A percentile compares a stretch with the other conserved stretches of the same genome.
These are phyloP conservation scores for Penicillium paneum DNA, from an alignment of 2,329 filamentous ascomycete genomes.

Conservation along the genomic window DNA sequence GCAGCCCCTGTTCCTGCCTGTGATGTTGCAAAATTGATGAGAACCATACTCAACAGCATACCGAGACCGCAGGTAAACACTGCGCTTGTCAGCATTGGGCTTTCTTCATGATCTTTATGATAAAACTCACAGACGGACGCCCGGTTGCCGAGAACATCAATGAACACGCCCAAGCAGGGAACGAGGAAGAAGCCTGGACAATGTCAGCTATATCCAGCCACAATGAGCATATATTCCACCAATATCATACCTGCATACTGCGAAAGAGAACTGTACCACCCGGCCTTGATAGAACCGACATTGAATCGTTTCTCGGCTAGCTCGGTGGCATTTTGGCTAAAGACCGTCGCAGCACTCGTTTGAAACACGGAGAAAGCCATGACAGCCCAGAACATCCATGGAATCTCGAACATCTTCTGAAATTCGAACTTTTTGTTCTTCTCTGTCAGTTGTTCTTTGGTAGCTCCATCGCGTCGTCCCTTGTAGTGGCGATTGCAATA, in stretches of 20 bases:
- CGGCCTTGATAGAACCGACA: constrained; percentile 53
- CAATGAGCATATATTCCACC: background rate
- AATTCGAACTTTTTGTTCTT: constrained; percentile 58
- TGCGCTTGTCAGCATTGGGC: constrained; percentile 25
- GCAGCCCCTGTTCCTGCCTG: constrained; percentile 55
- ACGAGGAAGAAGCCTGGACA: constrained; percentile 54
- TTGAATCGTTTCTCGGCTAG: constrained; percentile 59
- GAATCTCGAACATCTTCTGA: constrained; percentile 54
- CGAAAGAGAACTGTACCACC: constrained; percentile 58
- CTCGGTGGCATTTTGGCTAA: constrained; percentile 59
- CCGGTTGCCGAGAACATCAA: constrained; percentile 56
- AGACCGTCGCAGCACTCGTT: constrained; percentile 55
- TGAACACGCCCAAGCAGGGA: constrained; percentile 54
- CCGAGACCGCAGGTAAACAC: constrained; percentile 47
- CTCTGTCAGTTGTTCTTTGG: constrained; percentile 58
- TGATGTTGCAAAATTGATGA: constrained; percentile 53
- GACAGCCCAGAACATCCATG: constrained; percentile 60
- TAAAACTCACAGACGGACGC: constrained; percentile 42
- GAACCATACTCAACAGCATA: constrained; percentile 53
- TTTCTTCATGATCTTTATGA: no score
- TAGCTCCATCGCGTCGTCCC: constrained; percentile 53
- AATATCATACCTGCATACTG: constrained; percentile 49
- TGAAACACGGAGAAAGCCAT: constrained; percentile 57
- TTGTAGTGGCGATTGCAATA: constrained; percentile 50
- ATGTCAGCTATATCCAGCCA: background rate